A percentile compares a stretch with the other conserved stretches of the same genome.
phyloP scores from a whole-genome alignment of 2,329 filamentous ascomycete genomes.

The Phyllosticta citriasiana region DNA sequence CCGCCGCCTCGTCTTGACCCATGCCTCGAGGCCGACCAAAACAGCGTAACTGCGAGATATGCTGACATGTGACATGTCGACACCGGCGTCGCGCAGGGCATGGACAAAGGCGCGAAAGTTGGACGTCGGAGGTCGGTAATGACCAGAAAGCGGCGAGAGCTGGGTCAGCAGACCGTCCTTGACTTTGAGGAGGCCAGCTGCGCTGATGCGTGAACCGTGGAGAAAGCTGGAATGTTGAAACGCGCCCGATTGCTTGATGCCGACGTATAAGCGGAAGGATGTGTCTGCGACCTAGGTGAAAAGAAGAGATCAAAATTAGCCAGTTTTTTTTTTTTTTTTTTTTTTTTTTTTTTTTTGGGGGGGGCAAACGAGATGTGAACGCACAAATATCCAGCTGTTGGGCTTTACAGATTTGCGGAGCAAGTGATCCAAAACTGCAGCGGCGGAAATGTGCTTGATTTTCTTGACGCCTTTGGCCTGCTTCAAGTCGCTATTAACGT shows the following conservation, averaged over 20 bases:
- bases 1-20: constrained; percentile 57
- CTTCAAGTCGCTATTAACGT: constrained; percentile 54
- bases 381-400: constrained; percentile 84
- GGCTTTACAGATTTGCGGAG: constrained; percentile 70
- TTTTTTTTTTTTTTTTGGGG: not conserved
- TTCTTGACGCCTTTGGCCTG: constrained; percentile 51
- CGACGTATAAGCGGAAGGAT: constrained; percentile 73
- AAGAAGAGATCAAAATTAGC: not conserved
- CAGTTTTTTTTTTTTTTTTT: not conserved
- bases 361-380: constrained; percentile 12
- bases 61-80: constrained; percentile 68
- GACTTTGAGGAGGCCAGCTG: constrained; percentile 77
- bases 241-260: constrained; percentile 77
- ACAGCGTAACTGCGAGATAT: constrained; percentile 77
- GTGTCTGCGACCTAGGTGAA: constrained; percentile 56
- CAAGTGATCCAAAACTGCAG: constrained; percentile 67
- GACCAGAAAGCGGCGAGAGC: constrained; percentile 59
- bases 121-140: constrained; percentile 73
- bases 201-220: constrained; percentile 68
- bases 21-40: constrained; percentile 72
- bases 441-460: constrained; percentile 57
- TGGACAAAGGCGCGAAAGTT: constrained; percentile 79
- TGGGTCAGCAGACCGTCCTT: constrained; percentile 68
- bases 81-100: constrained; percentile 59
- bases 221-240: constrained; percentile 91